Conservation (phyloP, 2,329 filamentous ascomycete species). For the Venturia effusa region DNA sequence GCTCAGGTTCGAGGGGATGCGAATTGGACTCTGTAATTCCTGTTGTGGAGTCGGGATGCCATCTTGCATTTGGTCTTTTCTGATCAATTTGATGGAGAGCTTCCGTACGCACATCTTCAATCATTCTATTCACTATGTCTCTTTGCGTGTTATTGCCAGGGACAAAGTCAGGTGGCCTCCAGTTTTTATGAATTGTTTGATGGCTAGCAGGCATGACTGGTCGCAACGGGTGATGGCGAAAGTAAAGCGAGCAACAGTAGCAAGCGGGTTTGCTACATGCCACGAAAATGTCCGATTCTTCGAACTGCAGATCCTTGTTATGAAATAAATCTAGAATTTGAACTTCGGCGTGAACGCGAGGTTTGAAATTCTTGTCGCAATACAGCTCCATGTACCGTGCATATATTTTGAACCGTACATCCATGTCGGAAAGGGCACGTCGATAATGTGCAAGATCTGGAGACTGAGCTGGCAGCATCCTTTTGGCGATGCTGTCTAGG, state of each 20-base stretch:
- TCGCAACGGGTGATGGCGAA: background rate
- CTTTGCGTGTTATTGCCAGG: background rate
- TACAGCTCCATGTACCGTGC: background rate
- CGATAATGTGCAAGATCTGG: constrained; percentile 1
- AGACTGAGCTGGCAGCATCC: background rate
- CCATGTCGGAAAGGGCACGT: background rate
- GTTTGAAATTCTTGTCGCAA: background rate
- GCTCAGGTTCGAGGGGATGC: background rate
- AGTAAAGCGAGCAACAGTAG: constrained; percentile 6
- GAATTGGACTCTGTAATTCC: constrained; percentile 2
- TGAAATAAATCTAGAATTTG: background rate
- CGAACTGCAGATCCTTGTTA: background rate
- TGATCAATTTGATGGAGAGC: constrained; percentile 4
- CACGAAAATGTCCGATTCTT: background rate
- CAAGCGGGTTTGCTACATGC: constrained; percentile 6
- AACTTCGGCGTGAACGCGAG: constrained; percentile 6
- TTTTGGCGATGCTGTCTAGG: constrained; percentile 2
- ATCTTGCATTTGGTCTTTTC: background rate
- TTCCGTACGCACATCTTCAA: background rate
- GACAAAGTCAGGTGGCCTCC: constrained; percentile 1
- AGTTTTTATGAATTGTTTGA: constrained; percentile 6
- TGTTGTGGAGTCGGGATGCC: constrained; percentile 7
- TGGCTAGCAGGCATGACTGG: background rate
- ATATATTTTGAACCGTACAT: background rate
- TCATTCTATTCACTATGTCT: constrained; percentile 5